Evolutionary conservation across 257 asterid genomes (phyloP), one percentile per base, ranked within the genome.

Genomic region (Lantana camara): DNA sequence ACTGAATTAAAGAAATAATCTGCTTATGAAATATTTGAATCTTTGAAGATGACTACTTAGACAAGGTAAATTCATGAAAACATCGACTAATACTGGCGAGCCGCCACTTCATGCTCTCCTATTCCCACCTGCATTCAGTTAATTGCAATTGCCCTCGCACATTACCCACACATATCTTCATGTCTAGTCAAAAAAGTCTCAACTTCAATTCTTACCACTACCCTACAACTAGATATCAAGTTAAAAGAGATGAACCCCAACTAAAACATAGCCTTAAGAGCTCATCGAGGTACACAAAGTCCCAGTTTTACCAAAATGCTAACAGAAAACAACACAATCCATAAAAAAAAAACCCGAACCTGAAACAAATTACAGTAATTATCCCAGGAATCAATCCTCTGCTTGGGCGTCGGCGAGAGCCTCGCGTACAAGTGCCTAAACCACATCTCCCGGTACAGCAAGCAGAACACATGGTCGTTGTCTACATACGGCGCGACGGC

Each of bases 371-470:
- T 85, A 67, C 96, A 90, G 67, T 90, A 94, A 66, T 94, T 94
- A 47, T 94, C 99, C 96, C 97, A 94, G 0, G 97, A 90, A 71
- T 90, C 96, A 47, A 88, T 82, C 67, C 99, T 70, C 75, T 90
- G 97, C 74, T 70, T 82, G 32, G 77, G 82, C 30, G 97, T 84
- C 12, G 97, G 99, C 42, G 96, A 78, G 29, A 80, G 92, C 61
- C 94, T 78, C 1, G 97, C 99, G 58, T 78, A 94, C 79, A 94
- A 79, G 57, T 94, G 99, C 2, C 99, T 89, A 65, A 77, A 90
- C 96, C 97, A 94, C 96, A 94, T 94, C 80, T 94, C 99, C 0
- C 96, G 95, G 52, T 94, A 94, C 37, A 94, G 86, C 87, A 94
- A 82, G 78, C 99, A 84, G 63, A 94, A 94, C 0, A 94, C 99